A percentile compares a stretch with the other conserved stretches of the same genome.
Evolutionary conservation across 2,329 filamentous ascomycete species (phyloP).

Genomic region (Penicillium sp.): DNA sequence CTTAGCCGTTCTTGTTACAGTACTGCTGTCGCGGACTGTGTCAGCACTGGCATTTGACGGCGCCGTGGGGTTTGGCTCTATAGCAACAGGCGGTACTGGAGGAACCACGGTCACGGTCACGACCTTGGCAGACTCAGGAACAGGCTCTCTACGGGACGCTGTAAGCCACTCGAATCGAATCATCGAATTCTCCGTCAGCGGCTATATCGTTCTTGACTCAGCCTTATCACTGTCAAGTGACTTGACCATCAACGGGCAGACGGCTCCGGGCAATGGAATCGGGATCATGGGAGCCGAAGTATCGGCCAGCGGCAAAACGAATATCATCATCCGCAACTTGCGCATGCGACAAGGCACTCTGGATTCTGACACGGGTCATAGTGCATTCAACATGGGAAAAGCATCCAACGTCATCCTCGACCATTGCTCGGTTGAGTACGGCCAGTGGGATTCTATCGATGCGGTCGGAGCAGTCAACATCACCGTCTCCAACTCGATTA

Average conservation of each 20-base stretch:
- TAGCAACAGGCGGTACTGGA: neutral
- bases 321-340: constrained; percentile 5
- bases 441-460: constrained; percentile 5
- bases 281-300: constrained; percentile 7
- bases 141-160: constrained; percentile 4
- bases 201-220: constrained; percentile 1
- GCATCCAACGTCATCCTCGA: constrained; percentile 5
- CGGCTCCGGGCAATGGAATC: constrained; percentile 3
- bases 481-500: constrained; percentile 6
- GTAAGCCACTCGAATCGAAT: neutral
- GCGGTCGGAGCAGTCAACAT: constrained; percentile 4
- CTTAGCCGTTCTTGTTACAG: neutral
- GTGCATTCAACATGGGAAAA: constrained; percentile 6
- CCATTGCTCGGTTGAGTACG: constrained; percentile 6
- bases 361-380: constrained; percentile 3
- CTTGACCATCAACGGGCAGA: constrained; percentile 8
- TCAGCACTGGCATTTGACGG: constrained; percentile 5
- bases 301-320: neutral
- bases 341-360: constrained; percentile 3
- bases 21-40: neutral
- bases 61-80: constrained; percentile 1
- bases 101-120: constrained; percentile 2
- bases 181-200: constrained; percentile 4
- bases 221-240: neutral
- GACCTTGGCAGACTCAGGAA: constrained; percentile 4